Percentiles rank a stretch among this genome's conserved stretches.
These are phyloP conservation scores for Penicillium sp. DNA, from an alignment of 2,329 filamentous ascomycete species.

Conservation along the genomic window DNA sequence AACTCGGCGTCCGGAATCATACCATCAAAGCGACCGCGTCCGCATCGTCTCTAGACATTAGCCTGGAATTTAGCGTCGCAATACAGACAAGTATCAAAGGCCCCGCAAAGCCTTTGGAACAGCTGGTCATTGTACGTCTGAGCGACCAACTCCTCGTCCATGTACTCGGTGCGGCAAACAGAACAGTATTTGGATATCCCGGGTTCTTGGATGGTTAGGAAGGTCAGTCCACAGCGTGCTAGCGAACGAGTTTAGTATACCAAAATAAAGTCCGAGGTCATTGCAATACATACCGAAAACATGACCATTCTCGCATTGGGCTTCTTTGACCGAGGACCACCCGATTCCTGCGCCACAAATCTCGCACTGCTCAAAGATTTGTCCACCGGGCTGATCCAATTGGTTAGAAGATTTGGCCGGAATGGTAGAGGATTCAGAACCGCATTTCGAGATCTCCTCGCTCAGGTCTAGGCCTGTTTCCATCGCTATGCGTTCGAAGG, in stretches of 20 bases:
- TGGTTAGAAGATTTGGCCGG: conserved; percentile 22
- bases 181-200: conserved; percentile 51
- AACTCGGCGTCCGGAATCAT: neutral
- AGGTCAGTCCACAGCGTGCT: conserved; percentile 53
- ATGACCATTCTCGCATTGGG: conserved; percentile 50
- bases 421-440: conserved; percentile 11
- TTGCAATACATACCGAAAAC: conserved; percentile 41
- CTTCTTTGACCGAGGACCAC: conserved; percentile 46
- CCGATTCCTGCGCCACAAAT: conserved; percentile 48
- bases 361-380: conserved; percentile 47
- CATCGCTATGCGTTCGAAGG: conserved; percentile 26
- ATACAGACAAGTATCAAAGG: conserved; percentile 35
- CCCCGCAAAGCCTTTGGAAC: conserved; percentile 24
- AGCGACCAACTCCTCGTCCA: conserved; percentile 42
- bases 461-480: conserved; percentile 28
- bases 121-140: conserved; percentile 12
- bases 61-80: conserved; percentile 35
- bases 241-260: neutral
- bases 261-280: neutral
- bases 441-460: conserved; percentile 31
- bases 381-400: conserved; percentile 19
- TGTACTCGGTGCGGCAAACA: conserved; percentile 47
- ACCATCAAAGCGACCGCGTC: neutral
- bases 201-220: conserved; percentile 52
- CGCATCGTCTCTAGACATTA: conserved; percentile 6